These are phyloP conservation scores for Helminthosporium solani DNA, from an alignment of 2,329 filamentous ascomycete genomes.

Conservation along the genomic window DNA sequence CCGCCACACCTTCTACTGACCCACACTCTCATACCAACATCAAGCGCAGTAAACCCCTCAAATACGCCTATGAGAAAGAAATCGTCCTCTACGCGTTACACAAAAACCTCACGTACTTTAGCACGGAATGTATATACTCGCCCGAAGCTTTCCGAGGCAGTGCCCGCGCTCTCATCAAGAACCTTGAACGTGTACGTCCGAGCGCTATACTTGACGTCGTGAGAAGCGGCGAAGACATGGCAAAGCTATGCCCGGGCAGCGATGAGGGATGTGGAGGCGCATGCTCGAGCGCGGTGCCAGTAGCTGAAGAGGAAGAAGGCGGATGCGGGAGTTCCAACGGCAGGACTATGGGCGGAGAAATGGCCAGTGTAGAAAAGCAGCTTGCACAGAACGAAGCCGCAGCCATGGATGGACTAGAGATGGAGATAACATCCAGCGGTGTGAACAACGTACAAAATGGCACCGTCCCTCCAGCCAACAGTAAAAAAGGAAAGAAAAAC, in stretches of 20 bases:
- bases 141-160: conserved; percentile 95
- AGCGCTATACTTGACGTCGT: conserved; percentile 96
- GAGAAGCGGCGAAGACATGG: conserved; percentile 94
- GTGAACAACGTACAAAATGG: conserved; percentile 41
- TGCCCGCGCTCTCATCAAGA: conserved; percentile 89
- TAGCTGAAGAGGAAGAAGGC: conserved; percentile 60
- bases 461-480: conserved; percentile 13
- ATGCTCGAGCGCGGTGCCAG: conserved; percentile 34
- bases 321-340: conserved; percentile 76
- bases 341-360: conserved; percentile 68
- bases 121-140: conserved; percentile 96
- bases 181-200: conserved; percentile 85
- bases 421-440: conserved; percentile 57
- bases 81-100: conserved; percentile 98
- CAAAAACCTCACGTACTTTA: conserved; percentile 96
- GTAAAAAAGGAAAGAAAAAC: conserved; percentile 25
- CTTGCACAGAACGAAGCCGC: conserved; percentile 65
- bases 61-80: conserved; percentile 98
- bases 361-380: conserved; percentile 77
- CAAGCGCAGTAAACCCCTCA: conserved; percentile 92
- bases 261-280: conserved; percentile 37
- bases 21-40: conserved; percentile 68
- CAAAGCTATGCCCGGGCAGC: conserved; percentile 69
- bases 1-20: conserved; percentile 53
- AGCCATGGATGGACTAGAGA: conserved; percentile 59